Evolutionary conservation across 164 flowering plant genomes (phyloP), one percentile per base, ranked within the genome.

Genomic region (Sextonia rubra): DNA sequence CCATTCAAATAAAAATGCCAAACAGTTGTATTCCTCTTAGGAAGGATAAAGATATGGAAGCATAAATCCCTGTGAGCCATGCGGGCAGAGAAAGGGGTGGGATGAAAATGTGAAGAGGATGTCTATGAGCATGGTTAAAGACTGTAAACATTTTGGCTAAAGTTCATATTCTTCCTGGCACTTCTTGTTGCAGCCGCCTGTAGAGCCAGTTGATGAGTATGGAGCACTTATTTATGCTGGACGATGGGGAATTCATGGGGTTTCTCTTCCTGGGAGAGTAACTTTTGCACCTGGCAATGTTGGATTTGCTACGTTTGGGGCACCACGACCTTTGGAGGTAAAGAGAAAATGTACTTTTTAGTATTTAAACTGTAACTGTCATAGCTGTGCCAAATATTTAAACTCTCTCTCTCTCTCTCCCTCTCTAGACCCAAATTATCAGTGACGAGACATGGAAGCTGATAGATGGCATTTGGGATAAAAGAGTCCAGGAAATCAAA

Each of bases 301-400:
- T 27, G 98, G 99, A 15, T 94, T 84, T 85, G 64, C 93, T 58
- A 91, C 97, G 61, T 94, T 92, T 90, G 98, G 99, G 78, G 96
- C 98, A 69, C 90, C 99, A 20, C 92, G 99, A 0, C 99, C 99
- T 5, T 79, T 88, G 89, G 92, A 91, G 90, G 98, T 90, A 75
- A 58, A 72, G 67, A 60, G 49, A 71, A 71, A 17, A 3, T 11
- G 18, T 66, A 23, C 62, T 3, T 9, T 65, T 20, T 17, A 2
- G 11, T 63, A 14, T 52, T 8, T 15, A n/a, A n/a, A n/a, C n/a
- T n/a, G n/a, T n/a, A 25, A 37, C 62, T n/a, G 11, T n/a, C 8
- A 32, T 22, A 6, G 11, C 60, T n/a, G 27, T 23, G 25, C 27
- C 65, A 60, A 9, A 37, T 22, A 37, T 37, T 9, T 37, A 7